Evolutionary conservation across 108 stramenopile genomes (phyloP).

Genomic region (Nitzschia sp.): DNA sequence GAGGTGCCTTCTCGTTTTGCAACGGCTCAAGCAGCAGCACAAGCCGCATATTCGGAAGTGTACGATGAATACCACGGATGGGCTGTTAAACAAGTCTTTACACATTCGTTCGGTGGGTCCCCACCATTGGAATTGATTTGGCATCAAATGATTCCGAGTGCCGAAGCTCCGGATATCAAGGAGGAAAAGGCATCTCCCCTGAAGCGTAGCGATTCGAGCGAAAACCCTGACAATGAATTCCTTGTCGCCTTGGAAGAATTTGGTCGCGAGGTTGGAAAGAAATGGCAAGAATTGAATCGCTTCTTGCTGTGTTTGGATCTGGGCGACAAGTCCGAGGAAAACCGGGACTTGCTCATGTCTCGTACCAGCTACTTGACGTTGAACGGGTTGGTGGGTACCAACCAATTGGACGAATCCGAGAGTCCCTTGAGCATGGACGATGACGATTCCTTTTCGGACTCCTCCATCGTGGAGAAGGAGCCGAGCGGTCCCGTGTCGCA

Average conservation of each 20-base stretch:
- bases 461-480: conserved; percentile 3
- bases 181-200: neutral
- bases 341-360: conserved; percentile 21
- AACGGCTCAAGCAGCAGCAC: conserved; percentile 38
- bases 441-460: neutral
- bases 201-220: neutral
- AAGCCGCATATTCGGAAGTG: conserved; percentile 59
- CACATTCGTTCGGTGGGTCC: conserved; percentile 49
- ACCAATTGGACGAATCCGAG: neutral
- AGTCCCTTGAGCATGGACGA: neutral
- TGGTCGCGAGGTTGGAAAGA: conserved; percentile 16
- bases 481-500: conserved; percentile 15
- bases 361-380: conserved; percentile 29
- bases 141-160: conserved; percentile 26
- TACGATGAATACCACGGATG: conserved; percentile 74
- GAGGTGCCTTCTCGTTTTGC: conserved; percentile 36
- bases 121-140: conserved; percentile 44
- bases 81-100: conserved; percentile 68
- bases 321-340: conserved; percentile 20
- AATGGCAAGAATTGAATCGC: conserved; percentile 37
- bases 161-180: neutral
- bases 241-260: conserved; percentile 31
- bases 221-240: conserved; percentile 31
- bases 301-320: conserved; percentile 28
- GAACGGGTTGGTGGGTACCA: conserved; percentile 1